Percentiles rank a stretch among this genome's conserved stretches.
These are phyloP conservation scores for Sporisorium exsertum DNA, from an alignment of 1,284 basidiomycete genomes.

Conservation along the genomic window DNA sequence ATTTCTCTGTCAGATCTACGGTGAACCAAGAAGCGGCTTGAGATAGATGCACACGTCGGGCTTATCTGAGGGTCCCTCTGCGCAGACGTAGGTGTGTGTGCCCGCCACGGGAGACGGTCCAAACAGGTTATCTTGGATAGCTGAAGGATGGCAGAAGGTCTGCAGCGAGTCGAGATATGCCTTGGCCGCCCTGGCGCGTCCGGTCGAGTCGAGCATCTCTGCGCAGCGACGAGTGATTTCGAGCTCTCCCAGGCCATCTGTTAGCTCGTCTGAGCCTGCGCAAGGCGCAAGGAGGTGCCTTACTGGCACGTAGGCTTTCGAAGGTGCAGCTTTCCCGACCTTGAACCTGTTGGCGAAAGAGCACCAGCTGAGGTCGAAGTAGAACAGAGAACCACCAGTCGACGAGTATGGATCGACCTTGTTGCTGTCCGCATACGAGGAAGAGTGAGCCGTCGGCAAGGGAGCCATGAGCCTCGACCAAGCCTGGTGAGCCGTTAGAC, in stretches of 20 bases:
- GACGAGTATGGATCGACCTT: neutral
- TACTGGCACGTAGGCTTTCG: neutral
- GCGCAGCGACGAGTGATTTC: neutral
- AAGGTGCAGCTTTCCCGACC: neutral
- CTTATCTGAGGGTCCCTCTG: neutral
- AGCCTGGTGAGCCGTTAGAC: neutral
- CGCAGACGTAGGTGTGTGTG: neutral
- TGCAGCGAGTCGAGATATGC: neutral
- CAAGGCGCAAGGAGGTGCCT: neutral
- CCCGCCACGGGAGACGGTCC: neutral
- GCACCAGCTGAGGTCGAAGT: neutral
- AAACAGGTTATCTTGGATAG: neutral
- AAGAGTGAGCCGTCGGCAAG: no score
- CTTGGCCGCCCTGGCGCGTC: neutral
- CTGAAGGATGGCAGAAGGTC: neutral
- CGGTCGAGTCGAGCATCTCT: neutral
- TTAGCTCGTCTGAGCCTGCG: neutral
- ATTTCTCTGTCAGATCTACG: no score
- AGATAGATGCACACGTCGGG: neutral
- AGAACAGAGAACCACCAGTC: neutral
- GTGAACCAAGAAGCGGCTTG: neutral
- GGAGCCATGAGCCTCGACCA: neutral
- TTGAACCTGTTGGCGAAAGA: no score
- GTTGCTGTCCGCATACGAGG: no score
- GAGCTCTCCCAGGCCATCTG: neutral